Evolutionary conservation across 129 eudicot genomes (phyloP).

Genomic region (Daucus carota): DNA sequence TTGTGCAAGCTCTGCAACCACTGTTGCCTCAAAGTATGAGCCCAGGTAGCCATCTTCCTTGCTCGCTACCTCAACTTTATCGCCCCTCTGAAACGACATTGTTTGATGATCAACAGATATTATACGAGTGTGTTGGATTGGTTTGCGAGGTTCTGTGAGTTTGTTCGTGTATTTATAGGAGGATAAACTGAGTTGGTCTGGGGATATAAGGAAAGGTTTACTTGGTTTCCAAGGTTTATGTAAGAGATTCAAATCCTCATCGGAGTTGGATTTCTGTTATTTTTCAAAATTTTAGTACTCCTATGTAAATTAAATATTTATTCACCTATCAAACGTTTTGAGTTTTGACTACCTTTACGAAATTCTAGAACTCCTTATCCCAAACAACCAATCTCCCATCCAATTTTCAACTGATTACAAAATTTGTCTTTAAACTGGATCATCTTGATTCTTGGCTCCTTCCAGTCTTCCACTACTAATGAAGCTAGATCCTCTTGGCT

Average conservation of each 20-base stretch:
- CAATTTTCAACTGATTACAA: no score
- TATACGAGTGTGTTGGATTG: not conserved
- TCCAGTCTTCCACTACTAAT: slow-evolving; percentile 18
- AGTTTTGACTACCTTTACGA: no score
- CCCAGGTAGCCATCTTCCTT: not conserved
- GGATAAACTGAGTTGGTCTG: no score
- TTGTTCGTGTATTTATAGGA: not conserved
- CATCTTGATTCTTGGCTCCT: not conserved
- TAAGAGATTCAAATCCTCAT: not conserved
- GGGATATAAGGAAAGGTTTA: not conserved
- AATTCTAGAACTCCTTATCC: no score
- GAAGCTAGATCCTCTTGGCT: slow-evolving; percentile 56
- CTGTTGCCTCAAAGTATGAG: not conserved
- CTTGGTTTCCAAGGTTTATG: not conserved
- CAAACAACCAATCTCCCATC: no score
- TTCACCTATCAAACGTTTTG: no score
- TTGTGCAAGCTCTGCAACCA: not conserved
- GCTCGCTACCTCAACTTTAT: not conserved
- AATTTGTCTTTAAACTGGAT: no score
- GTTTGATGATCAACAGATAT: not conserved
- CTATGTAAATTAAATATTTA: no score
- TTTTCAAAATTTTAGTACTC: no score
- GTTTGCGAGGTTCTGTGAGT: not conserved
- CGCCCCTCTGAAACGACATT: not conserved
- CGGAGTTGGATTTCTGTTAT: no score